Conservation (phyloP, 2,329 filamentous ascomycete species). For the Coccinonectria pachysandricola region DNA sequence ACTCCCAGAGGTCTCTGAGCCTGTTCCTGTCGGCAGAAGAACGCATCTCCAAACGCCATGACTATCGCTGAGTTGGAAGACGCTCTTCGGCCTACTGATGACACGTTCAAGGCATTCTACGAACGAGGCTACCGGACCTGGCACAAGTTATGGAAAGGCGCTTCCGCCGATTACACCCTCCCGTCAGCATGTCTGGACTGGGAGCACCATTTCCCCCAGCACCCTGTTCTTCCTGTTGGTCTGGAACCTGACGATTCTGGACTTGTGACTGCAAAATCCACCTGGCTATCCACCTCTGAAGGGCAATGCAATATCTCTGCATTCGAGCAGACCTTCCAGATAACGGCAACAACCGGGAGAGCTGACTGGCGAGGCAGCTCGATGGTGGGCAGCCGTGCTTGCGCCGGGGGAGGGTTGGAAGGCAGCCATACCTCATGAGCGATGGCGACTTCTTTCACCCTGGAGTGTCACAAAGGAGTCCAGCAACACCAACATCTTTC, state of each 20-base stretch:
- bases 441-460: constrained; percentile 3
- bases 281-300: constrained; percentile 2
- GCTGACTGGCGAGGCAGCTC: constrained; percentile 1
- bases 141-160: constrained; percentile 1
- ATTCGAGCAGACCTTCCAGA: constrained; percentile 3
- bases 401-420: constrained; percentile 7
- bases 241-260: constrained; percentile 2
- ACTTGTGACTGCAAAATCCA: constrained; percentile 2
- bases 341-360: constrained; percentile 1
- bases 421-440: constrained; percentile 3
- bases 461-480: constrained; percentile 5
- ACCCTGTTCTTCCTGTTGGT: constrained; percentile 2
- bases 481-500: neutral
- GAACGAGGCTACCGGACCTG: constrained; percentile 3
- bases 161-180: constrained; percentile 1
- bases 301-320: constrained; percentile 1
- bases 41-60: constrained; percentile 2
- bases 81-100: constrained; percentile 1
- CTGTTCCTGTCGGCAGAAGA: neutral
- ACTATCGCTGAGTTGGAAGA: constrained; percentile 1
- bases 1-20: neutral
- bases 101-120: constrained; percentile 3
- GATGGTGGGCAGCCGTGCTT: constrained; percentile 7
- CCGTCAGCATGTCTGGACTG: constrained; percentile 2
- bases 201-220: constrained; percentile 2